phyloP scores from a whole-genome alignment of 805 yeast genomes.

The Candida vaughaniae region DNA sequence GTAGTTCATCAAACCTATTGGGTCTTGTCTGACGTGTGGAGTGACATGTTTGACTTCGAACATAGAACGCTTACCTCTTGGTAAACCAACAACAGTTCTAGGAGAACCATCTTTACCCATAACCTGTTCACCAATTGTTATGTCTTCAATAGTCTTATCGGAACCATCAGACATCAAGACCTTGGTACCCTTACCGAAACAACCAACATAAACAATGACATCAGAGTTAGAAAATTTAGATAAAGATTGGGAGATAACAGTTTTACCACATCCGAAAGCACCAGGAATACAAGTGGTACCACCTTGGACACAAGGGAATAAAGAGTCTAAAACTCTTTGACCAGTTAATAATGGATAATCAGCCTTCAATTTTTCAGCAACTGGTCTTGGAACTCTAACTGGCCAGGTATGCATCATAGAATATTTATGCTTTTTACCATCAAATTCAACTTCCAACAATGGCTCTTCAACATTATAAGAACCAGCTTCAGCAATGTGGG shows the following conservation, averaged over 20 bases:
- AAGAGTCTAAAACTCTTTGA: constrained; percentile 96
- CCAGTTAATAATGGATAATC: constrained; percentile 96
- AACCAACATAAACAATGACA: constrained; percentile 89
- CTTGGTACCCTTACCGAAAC: constrained; percentile 35
- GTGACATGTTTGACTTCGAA: constrained; percentile 34
- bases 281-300: constrained; percentile 99
- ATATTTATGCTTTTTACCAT: constrained; percentile 76
- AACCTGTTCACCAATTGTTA: constrained; percentile 38
- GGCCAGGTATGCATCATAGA: constrained; percentile 99
- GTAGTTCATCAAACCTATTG: constrained; percentile 18
- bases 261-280: constrained; percentile 99
- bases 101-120: constrained; percentile 45
- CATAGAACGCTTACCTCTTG: constrained; percentile 45
- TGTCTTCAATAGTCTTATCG: constrained; percentile 28
- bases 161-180: constrained; percentile 47
- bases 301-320: constrained; percentile 99
- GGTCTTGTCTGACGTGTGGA: constrained; percentile 14
- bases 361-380: constrained; percentile 88
- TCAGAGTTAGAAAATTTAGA: constrained; percentile 98
- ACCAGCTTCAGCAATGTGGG: constrained; percentile 85
- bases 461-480: constrained; percentile 89
- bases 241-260: constrained; percentile 95
- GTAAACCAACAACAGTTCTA: constrained; percentile 38
- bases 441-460: constrained; percentile 90
- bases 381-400: constrained; percentile 99